These are phyloP conservation scores for Verruconis gallopava DNA, from an alignment of 2,329 filamentous ascomycete species.

Conservation along the genomic window DNA sequence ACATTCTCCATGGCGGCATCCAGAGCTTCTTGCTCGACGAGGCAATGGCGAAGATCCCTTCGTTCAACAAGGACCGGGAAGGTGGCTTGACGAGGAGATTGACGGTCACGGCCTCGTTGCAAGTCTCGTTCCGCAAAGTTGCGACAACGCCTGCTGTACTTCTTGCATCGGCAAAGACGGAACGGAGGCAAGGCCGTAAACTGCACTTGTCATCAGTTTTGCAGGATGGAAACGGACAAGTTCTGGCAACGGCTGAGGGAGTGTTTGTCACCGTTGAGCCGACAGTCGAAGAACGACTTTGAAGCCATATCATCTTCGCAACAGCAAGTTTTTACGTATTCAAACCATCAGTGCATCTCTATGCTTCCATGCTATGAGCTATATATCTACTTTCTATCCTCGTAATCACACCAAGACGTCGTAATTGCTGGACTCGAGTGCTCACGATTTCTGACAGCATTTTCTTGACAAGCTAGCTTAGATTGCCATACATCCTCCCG, in stretches of 20 bases:
- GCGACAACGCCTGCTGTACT: constrained; percentile 37
- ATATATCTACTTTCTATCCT: too few relatives aligned
- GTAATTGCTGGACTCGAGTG: too few relatives aligned
- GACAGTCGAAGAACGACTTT: too few relatives aligned
- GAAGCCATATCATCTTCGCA: too few relatives aligned
- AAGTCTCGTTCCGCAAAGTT: constrained; percentile 41
- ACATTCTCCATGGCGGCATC: constrained; percentile 45
- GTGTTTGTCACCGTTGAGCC: constrained; percentile 6
- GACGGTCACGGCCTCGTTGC: constrained; percentile 38
- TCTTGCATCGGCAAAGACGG: constrained; percentile 32
- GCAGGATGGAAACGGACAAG: constrained; percentile 4
- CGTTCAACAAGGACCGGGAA: constrained; percentile 26
- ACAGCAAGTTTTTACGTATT: too few relatives aligned
- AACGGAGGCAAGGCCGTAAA: constrained; percentile 36
- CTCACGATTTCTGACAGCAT: too few relatives aligned
- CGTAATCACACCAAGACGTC: too few relatives aligned
- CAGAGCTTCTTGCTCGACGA: constrained; percentile 46
- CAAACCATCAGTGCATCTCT: too few relatives aligned
- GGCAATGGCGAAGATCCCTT: constrained; percentile 29
- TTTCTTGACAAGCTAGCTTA: too few relatives aligned
- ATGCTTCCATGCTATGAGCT: too few relatives aligned
- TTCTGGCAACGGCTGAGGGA: constrained; percentile 4
- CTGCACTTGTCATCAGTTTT: background rate
- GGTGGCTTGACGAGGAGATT: constrained; percentile 15
- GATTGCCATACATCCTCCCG: too few relatives aligned